Evolutionary conservation across 2,329 filamentous ascomycete genomes (phyloP), one percentile per base, ranked within the genome.

Genomic region (Thielaviopsis cerberus): DNA sequence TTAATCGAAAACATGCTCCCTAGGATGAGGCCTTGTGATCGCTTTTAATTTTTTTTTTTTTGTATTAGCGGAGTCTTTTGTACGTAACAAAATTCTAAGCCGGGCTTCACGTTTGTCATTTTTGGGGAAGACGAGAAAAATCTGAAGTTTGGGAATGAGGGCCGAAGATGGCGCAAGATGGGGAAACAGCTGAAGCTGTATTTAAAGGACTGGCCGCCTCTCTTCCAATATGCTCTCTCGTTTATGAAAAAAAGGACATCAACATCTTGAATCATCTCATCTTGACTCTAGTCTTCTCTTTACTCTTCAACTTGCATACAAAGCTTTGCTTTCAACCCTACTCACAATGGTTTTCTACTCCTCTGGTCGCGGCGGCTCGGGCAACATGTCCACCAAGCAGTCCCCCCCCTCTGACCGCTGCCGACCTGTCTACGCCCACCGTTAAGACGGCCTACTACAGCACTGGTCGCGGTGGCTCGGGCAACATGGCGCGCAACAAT

Each of bases 391-490:
- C 67, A 73, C 74, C 15, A 69, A 70, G 50, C 69, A 70, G 61
- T 68, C 72, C n/a, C 73, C 80, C 55, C 72, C 79, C 62, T n/a
- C 64, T 81, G 51, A 70, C 74, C 27, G 72, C 80, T 51, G 71
- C 78, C 59, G 86, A 91, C 66, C 80, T 94, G 62, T 74, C 83
- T 65, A 95, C 89, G 1, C 90, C 90, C 0, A 85, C 81, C 13
- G 80, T 97, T 67, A 95, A 94, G 73, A 79, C 79, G 53, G 73
- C 85, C n/a, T 76, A 87, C 63, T 89, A 91, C 67, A 95, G 90
- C 22, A 96, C 90, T 2, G 90, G 90, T 59, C 86, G 90, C 55
- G 90, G 90, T 58, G 90, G 90, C 61, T 83, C 80, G 4, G 89
- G 89, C 61, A 95, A 94, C 74, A 94, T 95, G 85, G 82, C 85